Base-by-base conservation (phyloP, 257 asterid genomes). In the Nicotiana undulata region DNA sequence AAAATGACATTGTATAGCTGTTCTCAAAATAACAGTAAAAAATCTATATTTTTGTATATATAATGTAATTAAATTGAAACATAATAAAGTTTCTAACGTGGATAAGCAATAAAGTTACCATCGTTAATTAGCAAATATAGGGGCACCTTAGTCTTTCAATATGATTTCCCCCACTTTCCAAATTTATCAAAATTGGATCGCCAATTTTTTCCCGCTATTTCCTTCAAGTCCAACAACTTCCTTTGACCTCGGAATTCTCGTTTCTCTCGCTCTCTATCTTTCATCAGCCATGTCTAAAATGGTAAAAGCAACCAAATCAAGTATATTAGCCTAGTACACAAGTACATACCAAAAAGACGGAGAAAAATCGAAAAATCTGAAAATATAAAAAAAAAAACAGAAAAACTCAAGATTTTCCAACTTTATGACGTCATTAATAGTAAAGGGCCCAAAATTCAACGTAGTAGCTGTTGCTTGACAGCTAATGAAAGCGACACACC, bases 401-500 rank as follows among this genome's bases (percentile, higher is more conserved):
- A 2, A n/a, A 51, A 70, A 20, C 20, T 1, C 58, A 68, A 70
- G 24, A 55, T 17, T 52, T 51, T 51, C 10, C 26, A 31, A 24
- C 63, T 84, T 78, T 29, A 67, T 11, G 63, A 75, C 75, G 13
- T 49, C 75, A 76, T 53, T 53, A 77, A 61, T 51, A 61, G 4
- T 31, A 18, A 22, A 7, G 2, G 60, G 17, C 0, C 56, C 59
- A 24, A 46, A 12, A 12, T 24, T 24, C 55, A 74, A 56, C 11
- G n/a, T 32, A 40, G 22, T 24, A 29, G 31, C 3, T 29, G 17
- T 58, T 37, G 82, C 46, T 66, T 17, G 79, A 84, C 89, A 85
- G 88, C 90, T 70, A 86, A 84, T 84, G 87, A 87, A 77, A 82
- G 68, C 53, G 87, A 87, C 85, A 81, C 84, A 17, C 77, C 85